Percentiles rank a stretch among this genome's conserved stretches.
These are phyloP conservation scores for Aquilaria sinensis DNA, from an alignment of 345 rosid genomes.

Conservation along the genomic window DNA sequence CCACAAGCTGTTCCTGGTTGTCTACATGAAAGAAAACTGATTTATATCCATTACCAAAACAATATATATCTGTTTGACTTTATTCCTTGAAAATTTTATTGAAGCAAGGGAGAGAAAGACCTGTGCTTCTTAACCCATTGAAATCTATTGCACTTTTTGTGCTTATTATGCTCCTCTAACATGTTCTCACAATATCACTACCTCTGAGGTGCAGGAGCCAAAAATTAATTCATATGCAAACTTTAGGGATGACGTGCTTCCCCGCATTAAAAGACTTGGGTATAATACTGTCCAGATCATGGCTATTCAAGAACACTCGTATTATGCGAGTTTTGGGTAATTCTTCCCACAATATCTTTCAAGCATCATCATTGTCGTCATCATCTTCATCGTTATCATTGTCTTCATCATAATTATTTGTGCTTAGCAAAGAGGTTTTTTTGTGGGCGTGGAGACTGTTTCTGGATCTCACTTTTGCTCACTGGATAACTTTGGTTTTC, in stretches of 20 bases:
- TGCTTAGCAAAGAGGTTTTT: neutral
- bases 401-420: neutral
- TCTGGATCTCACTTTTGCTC: slow-evolving; percentile 2
- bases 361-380: neutral
- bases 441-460: neutral
- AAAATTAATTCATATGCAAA: slow-evolving; percentile 72
- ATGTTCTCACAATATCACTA: slow-evolving; percentile 11
- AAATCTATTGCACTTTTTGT: too few species aligned
- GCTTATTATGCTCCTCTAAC: neutral
- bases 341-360: neutral
- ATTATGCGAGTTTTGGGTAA: slow-evolving; percentile 98
- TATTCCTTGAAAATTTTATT: too few species aligned
- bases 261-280: slow-evolving; percentile 89
- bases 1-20: too few species aligned
- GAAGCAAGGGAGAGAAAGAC: too few species aligned
- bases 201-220: slow-evolving; percentile 63
- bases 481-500: slow-evolving; percentile 7
- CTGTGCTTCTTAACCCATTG: too few species aligned
- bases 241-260: slow-evolving; percentile 95
- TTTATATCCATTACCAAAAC: too few species aligned
- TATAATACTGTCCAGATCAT: slow-evolving; percentile 97
- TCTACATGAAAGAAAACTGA: too few species aligned
- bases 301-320: slow-evolving; percentile 98
- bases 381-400: too few species aligned
- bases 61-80: too few species aligned